Base-by-base conservation (phyloP, 139 green algal species). In the Tetradesmus obliquus region DNA sequence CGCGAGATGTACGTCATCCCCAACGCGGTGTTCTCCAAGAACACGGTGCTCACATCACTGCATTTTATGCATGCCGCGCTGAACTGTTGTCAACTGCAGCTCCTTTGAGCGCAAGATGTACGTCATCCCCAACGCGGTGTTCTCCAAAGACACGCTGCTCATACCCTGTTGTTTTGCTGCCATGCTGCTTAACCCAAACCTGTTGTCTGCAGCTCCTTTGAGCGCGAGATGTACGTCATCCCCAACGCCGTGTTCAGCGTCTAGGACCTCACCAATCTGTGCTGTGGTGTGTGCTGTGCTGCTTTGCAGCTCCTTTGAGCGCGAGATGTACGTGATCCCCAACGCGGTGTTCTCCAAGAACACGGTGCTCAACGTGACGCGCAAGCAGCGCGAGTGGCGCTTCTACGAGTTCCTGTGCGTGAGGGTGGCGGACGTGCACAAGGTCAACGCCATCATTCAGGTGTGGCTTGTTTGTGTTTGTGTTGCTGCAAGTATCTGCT, bases 331-430 rank as follows among this genome's bases (percentile, higher is more conserved):
- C 82, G 92, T 97, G 24, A 96, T 97, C 15, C 95, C 95, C 55
- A 97, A 97, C 86, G 89, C 92, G 9, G 96, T 99, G 3, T 99
- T 99, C 93, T 97, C 94, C 9, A 96, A 97, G 87, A 98, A 97
- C 90, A 97, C 87, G 58, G 97, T 99, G 91, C 96, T 99, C 66
- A 99, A 99, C 91, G 94, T 99, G 86, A 98, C 95, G 9, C 94
- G 97, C 79, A 99, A 99, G 93, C 82, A 95, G 81, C 92, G 94
- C 5, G 97, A 99, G 93, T 99, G 96, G 96, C 93, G 97, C 15
- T 98, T 99, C 93, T 98, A 96, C 90, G 97, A 99, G 94, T 94
- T 94, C 82, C 92, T 99, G 22, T 92, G 85, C 92, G 82, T 97
- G 53, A 90, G 96, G 0, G 92, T 97, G 76, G 91, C 95, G 72